phyloP scores from a whole-genome alignment of 176 grass and related monocot genomes.

The Oryza australiensis region DNA sequence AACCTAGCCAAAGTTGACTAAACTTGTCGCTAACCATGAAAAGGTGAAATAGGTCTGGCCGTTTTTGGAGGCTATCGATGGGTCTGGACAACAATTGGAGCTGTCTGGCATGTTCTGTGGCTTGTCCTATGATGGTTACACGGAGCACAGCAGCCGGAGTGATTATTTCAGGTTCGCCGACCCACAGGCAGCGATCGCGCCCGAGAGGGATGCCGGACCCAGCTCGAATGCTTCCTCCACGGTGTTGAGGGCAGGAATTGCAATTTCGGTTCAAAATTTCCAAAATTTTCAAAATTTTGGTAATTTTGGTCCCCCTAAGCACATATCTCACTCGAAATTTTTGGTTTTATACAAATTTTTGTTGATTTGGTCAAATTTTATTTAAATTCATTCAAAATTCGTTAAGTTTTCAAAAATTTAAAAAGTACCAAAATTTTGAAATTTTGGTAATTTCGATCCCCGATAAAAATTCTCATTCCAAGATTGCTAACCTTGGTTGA shows the following conservation, averaged over 20 bases:
- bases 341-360: no score
- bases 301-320: no score
- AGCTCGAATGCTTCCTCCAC: slow-evolving; percentile 1
- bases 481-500: no score
- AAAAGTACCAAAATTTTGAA: no score
- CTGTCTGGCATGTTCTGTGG: slow-evolving; percentile 52
- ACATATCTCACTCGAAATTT: no score
- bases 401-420: no score
- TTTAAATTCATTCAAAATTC: no score
- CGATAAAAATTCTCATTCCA: no score
- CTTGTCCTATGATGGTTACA: slow-evolving; percentile 51
- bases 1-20: neutral
- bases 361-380: no score
- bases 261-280: no score
- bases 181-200: neutral
- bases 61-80: slow-evolving; percentile 29
- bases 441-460: no score
- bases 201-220: slow-evolving; percentile 20
- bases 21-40: slow-evolving; percentile 28
- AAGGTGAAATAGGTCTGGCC: slow-evolving; percentile 18
- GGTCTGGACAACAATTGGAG: slow-evolving; percentile 50
- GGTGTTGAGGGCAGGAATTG: slow-evolving; percentile 26
- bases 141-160: slow-evolving; percentile 21
- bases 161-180: slow-evolving; percentile 50
- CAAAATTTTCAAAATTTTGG: no score